Conservation (phyloP, 768 basidiomycete species). For the Artomyces pyxidatus region DNA sequence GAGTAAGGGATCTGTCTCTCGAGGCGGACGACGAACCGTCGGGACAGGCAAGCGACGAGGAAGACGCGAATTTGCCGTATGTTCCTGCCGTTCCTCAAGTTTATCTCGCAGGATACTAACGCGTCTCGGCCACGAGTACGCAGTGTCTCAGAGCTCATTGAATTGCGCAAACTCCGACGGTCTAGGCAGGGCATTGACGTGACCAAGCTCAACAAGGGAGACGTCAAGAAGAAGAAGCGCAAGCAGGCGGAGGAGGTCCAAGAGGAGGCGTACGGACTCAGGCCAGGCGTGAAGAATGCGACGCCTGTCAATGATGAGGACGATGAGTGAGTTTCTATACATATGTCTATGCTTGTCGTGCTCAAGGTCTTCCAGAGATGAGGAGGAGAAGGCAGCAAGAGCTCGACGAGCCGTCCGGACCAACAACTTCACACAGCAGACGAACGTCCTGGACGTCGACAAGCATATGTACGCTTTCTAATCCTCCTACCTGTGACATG, state of each 20-base stretch:
- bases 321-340: conserved; percentile 69
- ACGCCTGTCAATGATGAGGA: conserved; percentile 30
- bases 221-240: conserved; percentile 64
- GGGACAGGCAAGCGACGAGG: conserved; percentile 16
- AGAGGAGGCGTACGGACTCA: conserved; percentile 51
- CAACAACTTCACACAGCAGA: conserved; percentile 97
- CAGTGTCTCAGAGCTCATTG: conserved; percentile 78
- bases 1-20: conserved; percentile 42
- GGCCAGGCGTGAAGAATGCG: conserved; percentile 34
- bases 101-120: background rate
- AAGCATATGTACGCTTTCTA: conserved; percentile 80
- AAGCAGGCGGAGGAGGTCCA: conserved; percentile 41
- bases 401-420: conserved; percentile 67
- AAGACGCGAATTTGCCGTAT: conserved; percentile 37
- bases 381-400: conserved; percentile 59
- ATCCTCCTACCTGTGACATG: background rate
- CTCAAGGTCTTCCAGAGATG: conserved; percentile 33
- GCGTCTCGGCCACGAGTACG: conserved; percentile 8
- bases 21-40: conserved; percentile 22
- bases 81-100: conserved; percentile 17
- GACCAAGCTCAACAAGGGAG: conserved; percentile 78
- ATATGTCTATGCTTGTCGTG: conserved; percentile 20
- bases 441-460: conserved; percentile 91
- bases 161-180: conserved; percentile 70
- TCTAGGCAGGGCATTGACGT: conserved; percentile 79